Evolutionary conservation across 148 eudicot species (phyloP).

Genomic region (Cornus suecica): DNA sequence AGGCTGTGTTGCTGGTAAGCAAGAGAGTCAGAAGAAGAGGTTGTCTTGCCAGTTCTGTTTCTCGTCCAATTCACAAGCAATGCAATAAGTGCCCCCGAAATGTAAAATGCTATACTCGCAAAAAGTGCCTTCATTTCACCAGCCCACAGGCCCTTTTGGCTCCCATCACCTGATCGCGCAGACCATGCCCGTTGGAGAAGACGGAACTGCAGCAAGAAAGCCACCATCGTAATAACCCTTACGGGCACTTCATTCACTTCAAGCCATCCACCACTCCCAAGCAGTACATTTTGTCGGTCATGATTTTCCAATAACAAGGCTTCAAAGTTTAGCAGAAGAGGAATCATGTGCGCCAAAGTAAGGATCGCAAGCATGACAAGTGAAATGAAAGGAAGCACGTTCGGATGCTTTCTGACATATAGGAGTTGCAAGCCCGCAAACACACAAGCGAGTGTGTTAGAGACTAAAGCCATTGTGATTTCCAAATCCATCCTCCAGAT

Average conservation of each 20-base stretch:
- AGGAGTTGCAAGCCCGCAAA: conserved; percentile 11
- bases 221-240: conserved; percentile 13
- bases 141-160: background rate
- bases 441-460: conserved; percentile 13
- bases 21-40: background rate
- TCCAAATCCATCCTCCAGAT: conserved; percentile 20
- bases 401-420: conserved; percentile 5
- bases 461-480: conserved; percentile 20
- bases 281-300: background rate
- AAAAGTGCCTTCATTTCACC: conserved; percentile 14
- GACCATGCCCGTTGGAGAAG: conserved; percentile 17
- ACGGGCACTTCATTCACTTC: conserved; percentile 17
- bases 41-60: background rate
- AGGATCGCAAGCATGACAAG: conserved; percentile 22
- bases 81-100: background rate
- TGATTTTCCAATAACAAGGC: background rate
- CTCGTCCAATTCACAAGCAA: conserved; percentile 17
- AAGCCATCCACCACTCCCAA: conserved; percentile 8
- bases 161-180: background rate
- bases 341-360: conserved; percentile 21
- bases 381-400: conserved; percentile 5
- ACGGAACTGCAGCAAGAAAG: conserved; percentile 22
- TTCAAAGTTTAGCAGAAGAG: conserved; percentile 19
- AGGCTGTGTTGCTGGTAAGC: background rate
- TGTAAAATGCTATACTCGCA: background rate